Percentiles rank a stretch among this genome's conserved stretches.
These are phyloP conservation scores for Tolypocladium endophyticum DNA, from an alignment of 2,329 filamentous ascomycete species.

Conservation along the genomic window DNA sequence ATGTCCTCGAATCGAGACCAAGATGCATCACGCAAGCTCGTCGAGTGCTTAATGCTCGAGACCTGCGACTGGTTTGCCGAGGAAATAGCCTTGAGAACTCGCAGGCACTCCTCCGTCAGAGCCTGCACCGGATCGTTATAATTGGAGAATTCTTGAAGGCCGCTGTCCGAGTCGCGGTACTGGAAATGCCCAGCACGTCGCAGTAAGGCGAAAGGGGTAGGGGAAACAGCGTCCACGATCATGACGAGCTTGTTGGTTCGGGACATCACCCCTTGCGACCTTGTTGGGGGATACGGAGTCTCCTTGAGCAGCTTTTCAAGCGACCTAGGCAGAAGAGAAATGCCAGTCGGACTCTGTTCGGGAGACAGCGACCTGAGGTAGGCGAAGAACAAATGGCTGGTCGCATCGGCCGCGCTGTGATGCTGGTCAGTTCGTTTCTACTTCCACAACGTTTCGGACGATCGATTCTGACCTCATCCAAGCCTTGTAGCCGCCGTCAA, in stretches of 20 bases:
- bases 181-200: slow-evolving; percentile 90
- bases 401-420: slow-evolving; percentile 77
- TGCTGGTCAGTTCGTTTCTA: slow-evolving; percentile 2
- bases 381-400: slow-evolving; percentile 95
- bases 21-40: slow-evolving; percentile 69
- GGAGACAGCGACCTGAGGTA: slow-evolving; percentile 86
- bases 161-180: slow-evolving; percentile 78
- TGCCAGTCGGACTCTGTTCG: slow-evolving; percentile 65
- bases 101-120: slow-evolving; percentile 84
- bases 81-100: slow-evolving; percentile 82
- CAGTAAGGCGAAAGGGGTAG: slow-evolving; percentile 83
- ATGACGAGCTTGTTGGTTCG: slow-evolving; percentile 85
- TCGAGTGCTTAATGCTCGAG: slow-evolving; percentile 59
- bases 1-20: slow-evolving; percentile 97
- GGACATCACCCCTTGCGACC: slow-evolving; percentile 65
- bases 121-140: slow-evolving; percentile 84
- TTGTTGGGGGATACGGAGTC: slow-evolving; percentile 85
- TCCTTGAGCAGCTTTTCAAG: slow-evolving; percentile 84
- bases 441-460: background rate
- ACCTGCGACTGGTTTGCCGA: slow-evolving; percentile 77
- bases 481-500: slow-evolving; percentile 84
- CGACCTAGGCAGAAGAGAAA: slow-evolving; percentile 79
- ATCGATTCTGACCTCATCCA: slow-evolving; percentile 61
- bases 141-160: slow-evolving; percentile 75
- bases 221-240: slow-evolving; percentile 92